Conservation (phyloP, 169 alveolate species). For the Perkinsus chesapeaki region DNA sequence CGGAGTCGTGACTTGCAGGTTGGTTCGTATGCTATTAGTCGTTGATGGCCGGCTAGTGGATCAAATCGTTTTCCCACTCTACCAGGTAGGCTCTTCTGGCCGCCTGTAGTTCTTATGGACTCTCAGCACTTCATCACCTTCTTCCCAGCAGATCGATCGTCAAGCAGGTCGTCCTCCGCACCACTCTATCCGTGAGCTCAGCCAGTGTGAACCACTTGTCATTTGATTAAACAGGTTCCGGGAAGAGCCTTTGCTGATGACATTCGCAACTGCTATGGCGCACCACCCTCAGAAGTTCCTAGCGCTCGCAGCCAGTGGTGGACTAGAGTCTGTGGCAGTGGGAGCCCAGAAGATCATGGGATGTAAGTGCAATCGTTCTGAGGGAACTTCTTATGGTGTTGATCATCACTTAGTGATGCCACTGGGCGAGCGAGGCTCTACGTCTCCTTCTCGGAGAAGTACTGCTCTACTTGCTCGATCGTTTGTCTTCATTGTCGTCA, state of each 20-base stretch:
- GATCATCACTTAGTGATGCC: neutral
- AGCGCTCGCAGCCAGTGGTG: neutral
- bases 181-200: neutral
- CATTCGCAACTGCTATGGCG: neutral
- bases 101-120: neutral
- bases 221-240: neutral
- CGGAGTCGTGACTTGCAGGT: neutral
- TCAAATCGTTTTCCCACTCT: neutral
- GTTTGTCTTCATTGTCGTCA: neutral
- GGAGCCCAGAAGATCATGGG: neutral
- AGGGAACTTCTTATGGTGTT: neutral
- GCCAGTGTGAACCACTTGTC: neutral
- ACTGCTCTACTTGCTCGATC: neutral
- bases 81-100: neutral
- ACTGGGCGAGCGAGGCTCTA: neutral
- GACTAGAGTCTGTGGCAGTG: neutral
- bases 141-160: neutral
- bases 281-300: neutral
- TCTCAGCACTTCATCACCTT: neutral
- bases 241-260: neutral
- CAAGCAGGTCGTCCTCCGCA: neutral
- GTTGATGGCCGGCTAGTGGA: neutral
- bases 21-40: neutral
- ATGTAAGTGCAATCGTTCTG: neutral
- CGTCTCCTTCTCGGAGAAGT: neutral